Conservation (phyloP, 176 grass and related monocot genomes). For the Calamus simplicifolius region DNA sequence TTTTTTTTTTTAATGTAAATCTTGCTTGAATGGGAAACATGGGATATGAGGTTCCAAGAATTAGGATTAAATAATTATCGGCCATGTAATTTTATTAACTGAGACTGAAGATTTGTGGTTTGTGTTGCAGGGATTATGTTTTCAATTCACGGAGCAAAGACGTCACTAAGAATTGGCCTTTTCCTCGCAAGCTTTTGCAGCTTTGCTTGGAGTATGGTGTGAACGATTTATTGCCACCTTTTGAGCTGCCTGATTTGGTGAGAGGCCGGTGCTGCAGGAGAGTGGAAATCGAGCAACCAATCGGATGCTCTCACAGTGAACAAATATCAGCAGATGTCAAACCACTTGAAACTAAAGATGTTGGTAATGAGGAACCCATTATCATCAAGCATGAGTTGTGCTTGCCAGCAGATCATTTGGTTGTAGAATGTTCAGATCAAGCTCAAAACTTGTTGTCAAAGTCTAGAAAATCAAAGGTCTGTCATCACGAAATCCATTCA, state of each 20-base stretch:
- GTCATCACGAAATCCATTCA: not conserved
- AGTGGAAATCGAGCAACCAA: not conserved
- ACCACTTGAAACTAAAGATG: not conserved
- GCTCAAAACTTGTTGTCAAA: not conserved
- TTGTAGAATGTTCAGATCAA: constrained; percentile 1
- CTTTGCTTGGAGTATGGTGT: constrained; percentile 20
- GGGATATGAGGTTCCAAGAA: no score
- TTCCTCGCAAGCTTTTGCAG: constrained; percentile 15
- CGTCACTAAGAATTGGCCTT: constrained; percentile 17
- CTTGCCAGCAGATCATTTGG: not conserved
- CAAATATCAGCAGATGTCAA: not conserved
- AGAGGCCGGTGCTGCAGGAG: not conserved
- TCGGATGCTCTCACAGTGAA: constrained; percentile 6
- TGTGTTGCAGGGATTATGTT: constrained; percentile 25
- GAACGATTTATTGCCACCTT: constrained; percentile 22
- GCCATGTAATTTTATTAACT: not conserved
- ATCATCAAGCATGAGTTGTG: not conserved
- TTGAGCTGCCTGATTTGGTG: constrained; percentile 12
- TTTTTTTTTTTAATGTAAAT: not conserved
- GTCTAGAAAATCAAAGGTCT: no score
- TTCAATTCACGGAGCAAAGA: constrained; percentile 14
- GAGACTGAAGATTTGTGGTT: not conserved
- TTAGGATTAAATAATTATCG: not conserved
- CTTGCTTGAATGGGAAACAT: no score
- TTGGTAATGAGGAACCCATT: not conserved